Base-by-base conservation (phyloP, 768 basidiomycete species). In the Butyriboletus loyo region DNA sequence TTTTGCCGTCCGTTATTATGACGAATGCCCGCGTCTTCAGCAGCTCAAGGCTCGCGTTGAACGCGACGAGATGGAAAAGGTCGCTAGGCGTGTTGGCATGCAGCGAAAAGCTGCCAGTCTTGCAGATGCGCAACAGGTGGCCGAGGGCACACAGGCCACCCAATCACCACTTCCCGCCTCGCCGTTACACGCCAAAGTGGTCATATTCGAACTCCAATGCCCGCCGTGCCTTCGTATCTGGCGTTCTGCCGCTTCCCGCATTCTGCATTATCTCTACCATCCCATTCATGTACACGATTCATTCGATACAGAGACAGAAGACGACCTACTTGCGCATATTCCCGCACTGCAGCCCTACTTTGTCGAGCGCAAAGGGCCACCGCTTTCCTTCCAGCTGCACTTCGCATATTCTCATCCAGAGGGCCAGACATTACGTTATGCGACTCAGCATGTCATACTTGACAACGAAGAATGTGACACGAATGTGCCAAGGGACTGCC, bases 101-200 rank as follows among this genome's bases (percentile, higher is more conserved):
- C 44, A 40, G 4, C 17, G 24, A 3, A 17, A 66, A 2, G 7
- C 14, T 24, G 24, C 15, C 22, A n/a, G n/a, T n/a, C n/a, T n/a
- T n/a, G n/a, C n/a, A n/a, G n/a, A n/a, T 9, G 22, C 7, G 8
- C 22, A 14, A 24, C 22, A 5, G 15, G 22, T 17, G 3, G 24
- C 2, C 4, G 15, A 11, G 15, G 9, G 9, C 2, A 9, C n/a
- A 9, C 7, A 10, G 9, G 24, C 9, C 8, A 25, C 15, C 19
- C 2, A 57, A 73, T 7, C 66, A 73, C 42, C 78, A 75, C 50
- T 77, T 73, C 75, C 78, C 73, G 1, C 53, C 77, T n/a, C 70
- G 15, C 17, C 11, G 4, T 9, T 58, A 11, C 36, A 55, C 9
- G 61, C 63, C 0, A 61, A 70, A 44, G 56, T 60, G 0, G 59